These are phyloP conservation scores for Macrolepiota albuminosa DNA, from an alignment of 768 basidiomycete genomes.

Conservation along the genomic window DNA sequence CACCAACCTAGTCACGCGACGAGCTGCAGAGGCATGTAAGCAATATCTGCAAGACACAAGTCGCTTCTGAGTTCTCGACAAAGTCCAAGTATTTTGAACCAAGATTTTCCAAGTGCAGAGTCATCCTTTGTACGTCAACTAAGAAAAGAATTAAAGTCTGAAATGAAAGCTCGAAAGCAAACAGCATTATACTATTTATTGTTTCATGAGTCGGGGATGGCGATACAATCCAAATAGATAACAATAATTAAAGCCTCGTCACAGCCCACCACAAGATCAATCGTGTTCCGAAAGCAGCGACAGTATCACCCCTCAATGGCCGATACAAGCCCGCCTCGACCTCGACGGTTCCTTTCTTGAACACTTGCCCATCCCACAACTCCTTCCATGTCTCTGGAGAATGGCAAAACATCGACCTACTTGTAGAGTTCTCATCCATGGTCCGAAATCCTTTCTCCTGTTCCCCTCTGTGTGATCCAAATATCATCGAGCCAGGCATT, in stretches of 20 bases:
- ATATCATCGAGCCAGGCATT: conserved; percentile 39
- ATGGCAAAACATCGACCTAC: conserved; percentile 27
- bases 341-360: conserved; percentile 18
- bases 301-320: background rate
- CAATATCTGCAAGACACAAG: no score
- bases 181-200: no score
- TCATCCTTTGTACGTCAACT: no score
- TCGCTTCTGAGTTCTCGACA: no score
- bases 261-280: conserved; percentile 13
- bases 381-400: conserved; percentile 26
- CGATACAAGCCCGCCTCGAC: conserved; percentile 5
- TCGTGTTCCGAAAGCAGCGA: background rate
- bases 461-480: conserved; percentile 31
- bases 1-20: no score
- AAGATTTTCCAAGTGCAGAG: no score
- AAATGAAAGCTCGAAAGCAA: no score
- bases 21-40: no score
- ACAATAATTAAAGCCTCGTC: conserved; percentile 3
- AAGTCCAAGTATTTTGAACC: no score
- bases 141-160: no score
- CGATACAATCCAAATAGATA: background rate
- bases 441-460: conserved; percentile 21
- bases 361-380: conserved; percentile 28
- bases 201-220: no score
- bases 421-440: conserved; percentile 1